phyloP scores from a whole-genome alignment of 768 basidiomycete species.

The Collybia sordida region DNA sequence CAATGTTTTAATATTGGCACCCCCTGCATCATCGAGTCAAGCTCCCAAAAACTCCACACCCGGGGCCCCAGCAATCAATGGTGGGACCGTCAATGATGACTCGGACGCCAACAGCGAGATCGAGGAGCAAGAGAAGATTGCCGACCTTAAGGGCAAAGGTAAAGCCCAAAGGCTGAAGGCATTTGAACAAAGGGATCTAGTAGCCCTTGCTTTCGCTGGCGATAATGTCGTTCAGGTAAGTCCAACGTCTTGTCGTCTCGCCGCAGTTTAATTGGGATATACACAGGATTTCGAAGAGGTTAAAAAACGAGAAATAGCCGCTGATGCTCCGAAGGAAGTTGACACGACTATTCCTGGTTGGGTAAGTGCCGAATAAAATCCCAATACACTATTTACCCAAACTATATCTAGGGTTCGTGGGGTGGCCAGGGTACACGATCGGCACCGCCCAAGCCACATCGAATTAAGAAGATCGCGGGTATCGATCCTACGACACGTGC shows the following conservation, averaged over 20 bases:
- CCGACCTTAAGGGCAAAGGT: slow-evolving; percentile 41
- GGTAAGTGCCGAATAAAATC: slow-evolving; percentile 50
- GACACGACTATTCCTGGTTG: slow-evolving; percentile 94
- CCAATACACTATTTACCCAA: slow-evolving; percentile 1
- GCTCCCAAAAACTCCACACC: slow-evolving; percentile 34
- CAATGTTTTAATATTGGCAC: slow-evolving; percentile 38
- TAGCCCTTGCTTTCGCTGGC: slow-evolving; percentile 93
- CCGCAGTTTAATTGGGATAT: slow-evolving; percentile 4
- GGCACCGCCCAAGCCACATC: slow-evolving; percentile 59
- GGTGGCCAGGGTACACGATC: slow-evolving; percentile 74
- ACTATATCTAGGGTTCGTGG: slow-evolving; percentile 76
- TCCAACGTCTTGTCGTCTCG: not conserved
- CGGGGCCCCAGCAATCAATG: slow-evolving; percentile 43
- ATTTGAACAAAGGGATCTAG: slow-evolving; percentile 89
- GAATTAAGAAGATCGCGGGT: slow-evolving; percentile 82
- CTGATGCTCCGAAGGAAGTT: slow-evolving; percentile 83
- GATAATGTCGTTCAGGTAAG: slow-evolving; percentile 92
- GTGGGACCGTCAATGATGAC: slow-evolving; percentile 45
- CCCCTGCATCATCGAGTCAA: slow-evolving; percentile 32
- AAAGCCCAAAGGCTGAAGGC: slow-evolving; percentile 53
- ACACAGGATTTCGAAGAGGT: slow-evolving; percentile 80
- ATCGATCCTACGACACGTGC: slow-evolving; percentile 77
- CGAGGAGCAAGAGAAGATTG: slow-evolving; percentile 62
- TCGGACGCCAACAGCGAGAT: slow-evolving; percentile 65
- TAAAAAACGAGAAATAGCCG: slow-evolving; percentile 79